phyloP scores from a whole-genome alignment of 2,329 filamentous ascomycete species.

The Cladosporium halotolerans region DNA sequence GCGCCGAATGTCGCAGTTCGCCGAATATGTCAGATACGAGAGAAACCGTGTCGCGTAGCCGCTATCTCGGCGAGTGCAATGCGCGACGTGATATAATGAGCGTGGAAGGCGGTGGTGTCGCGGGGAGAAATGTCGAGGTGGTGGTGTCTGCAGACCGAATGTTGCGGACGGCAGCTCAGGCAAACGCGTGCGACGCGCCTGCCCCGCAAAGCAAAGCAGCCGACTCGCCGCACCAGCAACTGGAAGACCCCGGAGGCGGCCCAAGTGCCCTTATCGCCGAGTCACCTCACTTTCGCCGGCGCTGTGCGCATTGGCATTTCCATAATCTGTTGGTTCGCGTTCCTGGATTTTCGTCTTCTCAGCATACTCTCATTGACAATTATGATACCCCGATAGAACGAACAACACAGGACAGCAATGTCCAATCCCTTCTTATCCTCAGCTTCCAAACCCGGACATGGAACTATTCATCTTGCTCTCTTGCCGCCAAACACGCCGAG shows the following conservation, averaged over 20 bases:
- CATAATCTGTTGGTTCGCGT: background rate
- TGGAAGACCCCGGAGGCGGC: too few relatives aligned
- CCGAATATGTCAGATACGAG: background rate
- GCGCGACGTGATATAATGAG: background rate
- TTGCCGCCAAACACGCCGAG: conserved; percentile 66
- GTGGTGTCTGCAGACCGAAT: background rate
- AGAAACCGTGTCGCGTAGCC: background rate
- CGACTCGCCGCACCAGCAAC: background rate
- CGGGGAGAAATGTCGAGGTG: background rate
- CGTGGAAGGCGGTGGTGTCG: background rate
- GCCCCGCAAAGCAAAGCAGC: background rate
- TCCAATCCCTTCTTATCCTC: conserved; percentile 70
- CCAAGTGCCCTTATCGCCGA: too few relatives aligned
- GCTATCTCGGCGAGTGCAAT: background rate
- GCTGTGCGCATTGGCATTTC: background rate
- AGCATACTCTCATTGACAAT: background rate
- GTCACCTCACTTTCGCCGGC: background rate
- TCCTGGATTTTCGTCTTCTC: background rate
- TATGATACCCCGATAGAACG: conserved; percentile 20
- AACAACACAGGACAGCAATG: conserved; percentile 18
- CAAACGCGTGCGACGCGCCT: background rate
- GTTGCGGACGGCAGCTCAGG: background rate
- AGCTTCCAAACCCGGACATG: conserved; percentile 68
- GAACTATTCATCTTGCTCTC: conserved; percentile 65
- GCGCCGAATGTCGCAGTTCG: conserved; percentile 4